phyloP scores from a whole-genome alignment of 2,329 filamentous ascomycete genomes.

The Penicillium sp. region DNA sequence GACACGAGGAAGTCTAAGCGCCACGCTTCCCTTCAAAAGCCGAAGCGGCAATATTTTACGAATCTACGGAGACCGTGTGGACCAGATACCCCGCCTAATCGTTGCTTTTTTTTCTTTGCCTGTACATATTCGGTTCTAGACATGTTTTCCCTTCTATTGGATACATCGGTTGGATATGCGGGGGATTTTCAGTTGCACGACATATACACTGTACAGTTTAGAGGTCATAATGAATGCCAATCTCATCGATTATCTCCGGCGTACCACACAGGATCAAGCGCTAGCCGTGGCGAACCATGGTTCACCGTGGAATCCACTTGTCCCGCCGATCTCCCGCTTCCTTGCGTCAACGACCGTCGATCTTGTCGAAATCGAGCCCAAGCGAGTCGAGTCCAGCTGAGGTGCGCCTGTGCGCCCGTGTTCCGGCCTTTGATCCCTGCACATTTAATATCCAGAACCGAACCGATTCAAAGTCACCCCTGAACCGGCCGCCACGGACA shows the following conservation, averaged over 20 bases:
- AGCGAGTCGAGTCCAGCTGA: neutral
- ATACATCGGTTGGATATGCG: neutral
- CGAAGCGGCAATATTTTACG: conserved; percentile 1
- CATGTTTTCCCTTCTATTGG: neutral
- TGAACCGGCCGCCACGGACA: neutral
- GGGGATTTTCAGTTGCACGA: neutral
- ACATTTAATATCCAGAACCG: neutral
- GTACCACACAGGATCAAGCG: neutral
- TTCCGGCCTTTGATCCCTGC: neutral
- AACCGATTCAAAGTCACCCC: neutral
- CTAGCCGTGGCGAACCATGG: neutral
- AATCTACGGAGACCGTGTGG: conserved; percentile 13
- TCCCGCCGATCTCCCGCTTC: conserved; percentile 21
- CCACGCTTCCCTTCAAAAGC: neutral
- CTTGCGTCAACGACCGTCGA: conserved; percentile 19
- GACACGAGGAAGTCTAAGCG: conserved; percentile 16
- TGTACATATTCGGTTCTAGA: conserved; percentile 17
- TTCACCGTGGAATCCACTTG: neutral
- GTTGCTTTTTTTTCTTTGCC: neutral
- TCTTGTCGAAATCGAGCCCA: neutral
- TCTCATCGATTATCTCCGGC: no score
- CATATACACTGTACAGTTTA: neutral
- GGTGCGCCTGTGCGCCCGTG: neutral
- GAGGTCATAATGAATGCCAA: neutral
- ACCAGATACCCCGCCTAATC: conserved; percentile 17